phyloP scores from a whole-genome alignment of 179 eudicot species.

The Pouteria campechiana region DNA sequence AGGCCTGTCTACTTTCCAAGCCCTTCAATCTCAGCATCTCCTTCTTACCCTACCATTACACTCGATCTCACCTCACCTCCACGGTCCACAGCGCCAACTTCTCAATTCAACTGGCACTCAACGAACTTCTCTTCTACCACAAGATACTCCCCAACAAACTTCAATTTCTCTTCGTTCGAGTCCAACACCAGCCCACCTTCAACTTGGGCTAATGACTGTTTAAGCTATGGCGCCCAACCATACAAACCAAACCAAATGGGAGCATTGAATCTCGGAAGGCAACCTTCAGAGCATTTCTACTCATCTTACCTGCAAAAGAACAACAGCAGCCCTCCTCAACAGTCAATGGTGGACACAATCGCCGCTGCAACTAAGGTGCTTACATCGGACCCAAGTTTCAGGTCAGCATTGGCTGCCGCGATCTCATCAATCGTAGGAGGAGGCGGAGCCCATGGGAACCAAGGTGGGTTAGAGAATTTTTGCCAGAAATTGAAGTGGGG shows the following conservation, averaged over 20 bases:
- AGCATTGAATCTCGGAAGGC: conserved; percentile 23
- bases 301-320: conserved; percentile 11
- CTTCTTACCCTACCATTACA: conserved; percentile 68
- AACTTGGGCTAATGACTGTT: conserved; percentile 19
- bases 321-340: conserved; percentile 17
- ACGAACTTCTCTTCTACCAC: conserved; percentile 7
- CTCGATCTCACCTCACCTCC: conserved; percentile 61
- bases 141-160: conserved; percentile 12
- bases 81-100: conserved; percentile 18
- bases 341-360: conserved; percentile 40
- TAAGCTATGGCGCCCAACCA: conserved; percentile 9
- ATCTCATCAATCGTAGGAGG: conserved; percentile 44
- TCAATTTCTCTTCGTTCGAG: conserved; percentile 20
- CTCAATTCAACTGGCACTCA: conserved; percentile 15
- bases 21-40: conserved; percentile 31
- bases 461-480: no score
- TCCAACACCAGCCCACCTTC: conserved; percentile 17
- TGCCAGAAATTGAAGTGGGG: no score
- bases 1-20: conserved; percentile 32
- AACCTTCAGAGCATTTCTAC: conserved; percentile 17
- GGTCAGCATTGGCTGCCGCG: conserved; percentile 53
- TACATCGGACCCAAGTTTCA: conserved; percentile 58
- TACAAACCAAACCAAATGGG: conserved; percentile 13
- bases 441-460: no score
- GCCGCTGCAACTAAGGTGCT: conserved; percentile 71